phyloP scores from a whole-genome alignment of 1,284 basidiomycete genomes.

The Anthracocystis panici-leucophaei region DNA sequence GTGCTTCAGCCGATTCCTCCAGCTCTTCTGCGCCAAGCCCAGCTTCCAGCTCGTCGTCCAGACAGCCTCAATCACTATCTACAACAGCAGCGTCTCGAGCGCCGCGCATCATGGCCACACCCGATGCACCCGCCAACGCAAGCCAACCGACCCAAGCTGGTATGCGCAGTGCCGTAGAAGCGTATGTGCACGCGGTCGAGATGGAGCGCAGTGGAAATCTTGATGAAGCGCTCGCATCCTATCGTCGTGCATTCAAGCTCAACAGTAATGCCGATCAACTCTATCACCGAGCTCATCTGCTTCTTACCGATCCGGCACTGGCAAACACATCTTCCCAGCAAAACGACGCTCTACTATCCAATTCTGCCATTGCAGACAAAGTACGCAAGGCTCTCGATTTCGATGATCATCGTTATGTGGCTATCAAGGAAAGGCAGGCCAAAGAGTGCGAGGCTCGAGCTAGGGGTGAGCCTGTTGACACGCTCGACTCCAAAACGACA shows the following conservation, averaged over 20 bases:
- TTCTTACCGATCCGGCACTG: conserved; percentile 44
- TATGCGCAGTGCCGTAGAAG: conserved; percentile 53
- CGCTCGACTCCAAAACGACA: not conserved
- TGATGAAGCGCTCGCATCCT: conserved; percentile 52
- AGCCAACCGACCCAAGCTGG: conserved; percentile 32
- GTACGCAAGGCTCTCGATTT: conserved; percentile 53
- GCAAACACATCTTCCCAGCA: conserved; percentile 31
- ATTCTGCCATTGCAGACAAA: conserved; percentile 54
- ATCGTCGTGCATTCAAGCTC: conserved; percentile 60
- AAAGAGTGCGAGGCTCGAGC: conserved; percentile 35
- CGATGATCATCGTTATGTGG: conserved; percentile 51
- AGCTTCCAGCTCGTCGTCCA: conserved; percentile 8
- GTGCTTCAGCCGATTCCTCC: conserved; percentile 24
- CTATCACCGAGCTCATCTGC: conserved; percentile 55
- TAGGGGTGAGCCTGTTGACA: conserved; percentile 18
- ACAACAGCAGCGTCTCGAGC: not conserved
- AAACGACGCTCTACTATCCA: conserved; percentile 42
- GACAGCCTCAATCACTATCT: not conserved
- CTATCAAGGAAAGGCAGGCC: conserved; percentile 47
- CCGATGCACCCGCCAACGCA: conserved; percentile 26
- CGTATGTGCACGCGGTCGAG: conserved; percentile 56
- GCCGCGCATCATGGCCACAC: conserved; percentile 31
- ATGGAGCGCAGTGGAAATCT: conserved; percentile 57
- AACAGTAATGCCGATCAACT: conserved; percentile 55
- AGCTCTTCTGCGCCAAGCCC: conserved; percentile 8